Base-by-base conservation (phyloP, 2,329 filamentous ascomycete species). In the Fusarium brachygibbosum region DNA sequence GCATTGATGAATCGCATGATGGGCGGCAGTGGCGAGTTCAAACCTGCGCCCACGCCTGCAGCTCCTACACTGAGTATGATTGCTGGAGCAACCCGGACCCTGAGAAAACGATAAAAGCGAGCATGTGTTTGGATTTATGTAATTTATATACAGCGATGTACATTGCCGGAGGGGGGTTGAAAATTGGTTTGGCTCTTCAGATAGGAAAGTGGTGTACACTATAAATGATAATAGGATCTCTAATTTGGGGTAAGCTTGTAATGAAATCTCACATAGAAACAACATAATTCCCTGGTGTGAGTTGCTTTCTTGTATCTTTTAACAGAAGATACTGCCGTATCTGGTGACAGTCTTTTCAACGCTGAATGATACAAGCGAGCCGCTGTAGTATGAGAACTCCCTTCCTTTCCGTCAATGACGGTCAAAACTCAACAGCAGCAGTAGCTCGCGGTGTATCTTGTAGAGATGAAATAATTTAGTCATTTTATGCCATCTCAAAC, bases 1-100 rank as follows among this genome's bases (percentile, higher is more conserved):
- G 76, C 78, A 64, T 70, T 86, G 19, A 81, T 85, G 79, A 82
- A 75, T 52, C 82, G 80, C 66, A 84, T 86, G 78, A 77, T 77
- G 67, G 71, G 75, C 4, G 74, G 69, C 13, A 55, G 54, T 40
- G 58, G 40, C 6, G 71, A 74, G 8, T 48, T 59, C 21, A 69
- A 75, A 54, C 49, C 63, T 21, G 48, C 41, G 16, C 51, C 49
- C 16, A 31, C 38, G 54, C 51, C 65, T 23, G 52, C 49, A 17
- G 51, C 49, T 16, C 31, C 48, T 5, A 61, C 58, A 3, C 52
- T 63, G 35, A 63, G 53, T 16, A 46, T 65, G 17, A 60, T 58
- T 3, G 49, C 58, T 5, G 55, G 56, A 11, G 56, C 60, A 16
- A 66, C 68, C n/a, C 66, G 75, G 21, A 64, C 67, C 12, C 52